Conservation (phyloP, 2,329 filamentous ascomycete genomes). For the Aspergillus clavatus region DNA sequence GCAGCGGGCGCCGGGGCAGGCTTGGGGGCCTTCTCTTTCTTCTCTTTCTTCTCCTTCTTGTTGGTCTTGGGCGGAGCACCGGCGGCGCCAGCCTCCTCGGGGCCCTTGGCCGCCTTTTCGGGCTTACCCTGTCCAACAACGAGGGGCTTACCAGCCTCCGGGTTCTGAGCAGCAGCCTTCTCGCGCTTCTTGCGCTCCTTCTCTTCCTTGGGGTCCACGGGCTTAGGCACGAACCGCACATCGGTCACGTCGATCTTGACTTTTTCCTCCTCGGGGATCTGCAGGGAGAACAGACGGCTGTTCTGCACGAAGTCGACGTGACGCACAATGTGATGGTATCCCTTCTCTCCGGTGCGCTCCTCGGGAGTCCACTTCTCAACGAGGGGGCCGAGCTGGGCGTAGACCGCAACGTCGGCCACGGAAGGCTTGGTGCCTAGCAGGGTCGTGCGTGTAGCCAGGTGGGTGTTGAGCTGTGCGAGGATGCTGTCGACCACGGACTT, state of each 20-base stretch:
- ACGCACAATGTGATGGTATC: constrained; percentile 85
- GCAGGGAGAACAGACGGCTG: constrained; percentile 64
- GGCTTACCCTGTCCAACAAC: constrained; percentile 38
- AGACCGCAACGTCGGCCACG: constrained; percentile 78
- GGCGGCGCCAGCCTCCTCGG: constrained; percentile 50
- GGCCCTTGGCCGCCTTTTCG: constrained; percentile 42
- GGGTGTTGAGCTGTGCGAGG: constrained; percentile 74
- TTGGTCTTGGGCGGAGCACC: constrained; percentile 42
- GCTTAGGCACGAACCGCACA: constrained; percentile 81
- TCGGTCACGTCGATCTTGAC: constrained; percentile 72
- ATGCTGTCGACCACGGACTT: constrained; percentile 56
- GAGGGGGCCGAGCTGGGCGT: constrained; percentile 68
- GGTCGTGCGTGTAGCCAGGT: constrained; percentile 83
- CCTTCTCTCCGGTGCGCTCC: constrained; percentile 82
- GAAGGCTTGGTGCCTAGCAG: constrained; percentile 86
- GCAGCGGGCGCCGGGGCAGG: constrained; percentile 64
- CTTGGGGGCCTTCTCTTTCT: constrained; percentile 83
- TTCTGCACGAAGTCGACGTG: constrained; percentile 95
- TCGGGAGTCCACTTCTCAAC: constrained; percentile 78
- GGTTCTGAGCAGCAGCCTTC: constrained; percentile 54
- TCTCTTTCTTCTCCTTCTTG: constrained; percentile 54
- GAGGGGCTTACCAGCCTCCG: constrained; percentile 30
- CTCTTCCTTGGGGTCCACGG: constrained; percentile 85
- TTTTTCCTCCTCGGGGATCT: constrained; percentile 68
- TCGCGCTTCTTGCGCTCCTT: constrained; percentile 97